These are phyloP conservation scores for Hymenochaete sp. DNA, from an alignment of 1,284 basidiomycete genomes.

Conservation along the genomic window DNA sequence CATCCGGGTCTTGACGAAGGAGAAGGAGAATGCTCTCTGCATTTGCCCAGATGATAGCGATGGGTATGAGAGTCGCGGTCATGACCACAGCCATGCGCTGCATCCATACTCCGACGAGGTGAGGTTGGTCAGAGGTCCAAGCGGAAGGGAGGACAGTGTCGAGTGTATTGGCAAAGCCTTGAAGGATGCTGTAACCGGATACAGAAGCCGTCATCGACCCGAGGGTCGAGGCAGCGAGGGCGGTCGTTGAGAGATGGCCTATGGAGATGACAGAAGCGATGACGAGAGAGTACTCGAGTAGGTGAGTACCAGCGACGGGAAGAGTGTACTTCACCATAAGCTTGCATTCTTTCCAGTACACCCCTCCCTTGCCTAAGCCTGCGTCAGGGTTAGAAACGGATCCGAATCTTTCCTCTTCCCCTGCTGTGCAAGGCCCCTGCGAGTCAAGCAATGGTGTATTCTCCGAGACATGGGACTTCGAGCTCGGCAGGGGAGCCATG, in stretches of 20 bases:
- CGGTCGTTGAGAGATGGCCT: slow-evolving; percentile 76
- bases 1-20: slow-evolving; percentile 80
- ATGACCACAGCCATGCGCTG: slow-evolving; percentile 81
- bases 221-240: slow-evolving; percentile 78
- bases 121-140: slow-evolving; percentile 80
- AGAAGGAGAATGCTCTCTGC: slow-evolving; percentile 71
- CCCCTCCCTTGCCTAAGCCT: slow-evolving; percentile 24
- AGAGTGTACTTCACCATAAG: slow-evolving; percentile 56
- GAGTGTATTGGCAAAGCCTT: slow-evolving; percentile 77
- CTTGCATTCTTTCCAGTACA: slow-evolving; percentile 52
- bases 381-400: slow-evolving; percentile 1
- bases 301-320: slow-evolving; percentile 63
- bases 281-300: slow-evolving; percentile 68
- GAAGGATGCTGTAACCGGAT: slow-evolving; percentile 65
- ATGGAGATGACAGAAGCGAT: slow-evolving; percentile 73
- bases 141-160: slow-evolving; percentile 88
- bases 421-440: slow-evolving; percentile 23
- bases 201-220: slow-evolving; percentile 84
- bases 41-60: slow-evolving; percentile 69
- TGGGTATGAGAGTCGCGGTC: slow-evolving; percentile 49
- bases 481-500: slow-evolving; percentile 24
- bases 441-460: slow-evolving; percentile 44
- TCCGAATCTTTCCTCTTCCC: slow-evolving; percentile 23
- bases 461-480: slow-evolving; percentile 28
- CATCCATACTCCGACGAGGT: slow-evolving; percentile 83